Evolutionary conservation across 2,329 filamentous ascomycete species (phyloP).

Genomic region (Cladophialophora carrionii): DNA sequence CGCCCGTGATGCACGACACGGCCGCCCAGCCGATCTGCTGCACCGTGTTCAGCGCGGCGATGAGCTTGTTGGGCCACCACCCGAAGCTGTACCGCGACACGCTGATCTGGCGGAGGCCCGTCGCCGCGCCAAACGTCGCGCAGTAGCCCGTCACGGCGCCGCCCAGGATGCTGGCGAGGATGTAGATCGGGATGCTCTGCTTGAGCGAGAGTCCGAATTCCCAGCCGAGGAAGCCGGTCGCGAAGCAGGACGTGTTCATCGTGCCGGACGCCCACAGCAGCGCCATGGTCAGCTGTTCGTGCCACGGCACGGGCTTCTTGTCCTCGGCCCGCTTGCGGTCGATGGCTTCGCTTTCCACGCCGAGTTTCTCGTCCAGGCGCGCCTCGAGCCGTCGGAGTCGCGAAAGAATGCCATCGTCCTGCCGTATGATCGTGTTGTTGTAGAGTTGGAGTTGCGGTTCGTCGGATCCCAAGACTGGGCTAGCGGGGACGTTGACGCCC

Average conservation of each 20-base stretch:
- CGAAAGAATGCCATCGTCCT: constrained; percentile 33
- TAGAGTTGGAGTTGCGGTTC: constrained; percentile 19
- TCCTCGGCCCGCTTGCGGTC: constrained; percentile 53
- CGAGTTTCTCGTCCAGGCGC: constrained; percentile 51
- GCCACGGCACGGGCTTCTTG: constrained; percentile 47
- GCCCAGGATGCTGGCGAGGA: constrained; percentile 39
- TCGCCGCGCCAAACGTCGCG: constrained; percentile 47
- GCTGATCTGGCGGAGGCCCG: constrained; percentile 41
- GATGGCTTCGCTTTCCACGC: constrained; percentile 55
- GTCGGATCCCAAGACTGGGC: not conserved
- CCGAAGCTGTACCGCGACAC: constrained; percentile 41
- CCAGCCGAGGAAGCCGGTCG: constrained; percentile 39
- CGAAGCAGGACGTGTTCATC: constrained; percentile 49
- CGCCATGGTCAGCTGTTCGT: constrained; percentile 47
- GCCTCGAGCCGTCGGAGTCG: constrained; percentile 43
- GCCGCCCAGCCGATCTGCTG: constrained; percentile 41
- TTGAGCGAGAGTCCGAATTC: constrained; percentile 39
- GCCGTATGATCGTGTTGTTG: constrained; percentile 29
- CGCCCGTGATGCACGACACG: constrained; percentile 43
- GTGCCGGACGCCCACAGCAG: constrained; percentile 52
- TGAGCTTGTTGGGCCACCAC: constrained; percentile 41
- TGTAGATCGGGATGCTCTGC: constrained; percentile 37
- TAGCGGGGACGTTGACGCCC: constrained; percentile 14
- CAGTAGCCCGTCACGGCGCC: constrained; percentile 34
- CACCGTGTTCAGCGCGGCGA: constrained; percentile 40